A percentile compares a stretch with the other conserved stretches of the same genome.
These are phyloP conservation scores for Microbotryum lychnidis-dioicae DNA, from an alignment of 1,284 basidiomycete genomes.

Conservation along the genomic window DNA sequence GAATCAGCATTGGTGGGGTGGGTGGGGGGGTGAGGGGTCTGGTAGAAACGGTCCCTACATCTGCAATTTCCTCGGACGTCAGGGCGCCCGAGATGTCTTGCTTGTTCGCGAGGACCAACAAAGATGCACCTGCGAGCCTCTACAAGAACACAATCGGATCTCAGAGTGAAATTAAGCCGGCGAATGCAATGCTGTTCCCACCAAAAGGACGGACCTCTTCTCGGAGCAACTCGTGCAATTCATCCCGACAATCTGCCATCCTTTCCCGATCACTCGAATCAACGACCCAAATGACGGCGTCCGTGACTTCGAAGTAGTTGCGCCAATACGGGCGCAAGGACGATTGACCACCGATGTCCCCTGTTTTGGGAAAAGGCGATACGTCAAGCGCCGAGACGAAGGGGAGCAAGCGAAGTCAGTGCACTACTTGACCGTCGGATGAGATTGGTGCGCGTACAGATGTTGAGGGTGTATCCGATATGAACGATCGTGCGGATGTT, in stretches of 20 bases:
- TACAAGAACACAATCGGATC: conserved; percentile 40
- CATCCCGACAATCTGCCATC: conserved; percentile 78
- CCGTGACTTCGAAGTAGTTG: conserved; percentile 98
- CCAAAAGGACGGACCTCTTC: conserved; percentile 65
- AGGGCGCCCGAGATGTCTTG: conserved; percentile 88
- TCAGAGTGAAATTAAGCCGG: no score
- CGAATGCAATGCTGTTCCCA: no score
- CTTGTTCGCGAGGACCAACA: conserved; percentile 98
- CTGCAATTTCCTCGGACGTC: conserved; percentile 68
- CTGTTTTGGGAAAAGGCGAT: conserved; percentile 44
- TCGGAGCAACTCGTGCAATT: conserved; percentile 72
- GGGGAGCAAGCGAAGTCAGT: neutral
- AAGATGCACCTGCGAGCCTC: conserved; percentile 85
- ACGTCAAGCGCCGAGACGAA: neutral
- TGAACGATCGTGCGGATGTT: conserved; percentile 95
- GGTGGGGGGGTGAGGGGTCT: neutral
- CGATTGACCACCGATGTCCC: conserved; percentile 97
- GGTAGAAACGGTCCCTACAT: conserved; percentile 48
- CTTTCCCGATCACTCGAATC: conserved; percentile 86
- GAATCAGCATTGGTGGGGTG: neutral
- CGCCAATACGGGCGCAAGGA: conserved; percentile 96
- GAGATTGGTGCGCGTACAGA: conserved; percentile 54
- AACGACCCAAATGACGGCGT: conserved; percentile 97
- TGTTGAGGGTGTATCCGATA: conserved; percentile 80
- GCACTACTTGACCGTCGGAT: neutral